Percentiles rank a stretch among this genome's conserved stretches.
These are phyloP conservation scores for Scedosporium boydii DNA, from an alignment of 2,329 filamentous ascomycete species.

Conservation along the genomic window DNA sequence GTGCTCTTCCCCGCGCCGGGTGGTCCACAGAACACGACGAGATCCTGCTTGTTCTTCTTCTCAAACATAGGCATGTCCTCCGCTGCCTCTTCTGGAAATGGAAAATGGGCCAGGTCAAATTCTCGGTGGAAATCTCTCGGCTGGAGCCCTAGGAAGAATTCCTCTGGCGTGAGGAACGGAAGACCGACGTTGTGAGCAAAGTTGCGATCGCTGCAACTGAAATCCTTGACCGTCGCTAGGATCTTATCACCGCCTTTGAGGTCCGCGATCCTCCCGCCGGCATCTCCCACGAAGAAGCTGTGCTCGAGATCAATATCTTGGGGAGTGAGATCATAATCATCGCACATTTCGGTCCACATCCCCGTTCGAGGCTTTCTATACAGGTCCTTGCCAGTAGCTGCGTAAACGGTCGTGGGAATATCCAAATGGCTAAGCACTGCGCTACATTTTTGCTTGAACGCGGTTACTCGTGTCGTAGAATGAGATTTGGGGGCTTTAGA, in stretches of 20 bases:
- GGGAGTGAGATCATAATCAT: conserved; percentile 49
- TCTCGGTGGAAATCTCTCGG: conserved; percentile 56
- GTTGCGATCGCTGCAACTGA: conserved; percentile 62
- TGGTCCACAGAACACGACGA: conserved; percentile 80
- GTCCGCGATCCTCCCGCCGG: conserved; percentile 49
- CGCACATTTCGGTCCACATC: conserved; percentile 66
- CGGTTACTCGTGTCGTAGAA: conserved; percentile 53
- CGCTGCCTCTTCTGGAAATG: conserved; percentile 9
- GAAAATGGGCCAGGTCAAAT: conserved; percentile 60
- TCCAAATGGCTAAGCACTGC: conserved; percentile 63
- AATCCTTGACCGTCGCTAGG: conserved; percentile 38
- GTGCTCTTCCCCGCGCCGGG: conserved; percentile 89
- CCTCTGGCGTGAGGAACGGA: conserved; percentile 76
- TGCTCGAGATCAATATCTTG: conserved; percentile 55
- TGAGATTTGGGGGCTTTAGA: conserved; percentile 48
- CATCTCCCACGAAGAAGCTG: conserved; percentile 87
- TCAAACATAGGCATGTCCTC: conserved; percentile 32
- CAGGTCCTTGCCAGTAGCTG: conserved; percentile 71
- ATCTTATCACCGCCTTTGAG: conserved; percentile 34
- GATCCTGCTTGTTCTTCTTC: conserved; percentile 57
- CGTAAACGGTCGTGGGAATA: conserved; percentile 72
- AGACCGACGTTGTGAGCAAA: conserved; percentile 81
- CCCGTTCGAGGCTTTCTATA: conserved; percentile 81
- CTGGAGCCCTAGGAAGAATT: conserved; percentile 69
- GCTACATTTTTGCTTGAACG: conserved; percentile 75